phyloP scores from a whole-genome alignment of 1,284 basidiomycete genomes.

The Rhodotorula sp. region DNA sequence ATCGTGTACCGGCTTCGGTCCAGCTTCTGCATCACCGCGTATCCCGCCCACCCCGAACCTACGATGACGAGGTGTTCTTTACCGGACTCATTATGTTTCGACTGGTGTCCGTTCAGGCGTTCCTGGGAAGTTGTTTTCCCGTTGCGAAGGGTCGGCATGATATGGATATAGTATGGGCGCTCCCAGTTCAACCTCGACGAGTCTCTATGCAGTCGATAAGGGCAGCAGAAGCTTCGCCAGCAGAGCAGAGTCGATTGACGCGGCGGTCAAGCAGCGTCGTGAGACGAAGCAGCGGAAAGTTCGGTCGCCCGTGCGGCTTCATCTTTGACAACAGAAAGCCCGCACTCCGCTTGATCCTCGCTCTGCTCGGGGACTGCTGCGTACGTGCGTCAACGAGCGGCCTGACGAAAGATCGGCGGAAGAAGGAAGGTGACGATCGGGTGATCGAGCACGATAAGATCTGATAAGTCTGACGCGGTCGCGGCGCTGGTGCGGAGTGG shows the following conservation, averaged over 20 bases:
- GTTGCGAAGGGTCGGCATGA: not conserved
- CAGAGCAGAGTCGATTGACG: no score
- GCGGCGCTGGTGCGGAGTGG: not conserved
- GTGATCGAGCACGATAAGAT: constrained; percentile 1
- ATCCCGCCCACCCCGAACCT: constrained; percentile 53
- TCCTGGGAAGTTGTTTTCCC: not conserved
- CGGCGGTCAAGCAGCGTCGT: no score
- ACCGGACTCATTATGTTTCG: not conserved
- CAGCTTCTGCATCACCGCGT: constrained; percentile 41
- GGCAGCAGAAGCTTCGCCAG: not conserved
- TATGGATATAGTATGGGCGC: not conserved
- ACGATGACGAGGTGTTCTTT: constrained; percentile 69
- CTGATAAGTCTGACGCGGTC: not conserved
- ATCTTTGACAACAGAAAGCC: no score
- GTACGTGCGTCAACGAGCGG: not conserved
- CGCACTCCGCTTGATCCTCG: no score
- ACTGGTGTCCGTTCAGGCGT: not conserved
- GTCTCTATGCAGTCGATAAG: not conserved
- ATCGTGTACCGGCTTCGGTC: constrained; percentile 47
- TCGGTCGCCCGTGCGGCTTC: no score
- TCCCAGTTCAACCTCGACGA: not conserved
- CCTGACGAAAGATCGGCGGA: not conserved
- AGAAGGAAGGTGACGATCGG: not conserved
- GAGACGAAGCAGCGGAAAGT: no score
- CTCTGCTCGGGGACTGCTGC: no score